phyloP scores from a whole-genome alignment of 2,329 filamentous ascomycete species.

The Diaporthe sp. region DNA sequence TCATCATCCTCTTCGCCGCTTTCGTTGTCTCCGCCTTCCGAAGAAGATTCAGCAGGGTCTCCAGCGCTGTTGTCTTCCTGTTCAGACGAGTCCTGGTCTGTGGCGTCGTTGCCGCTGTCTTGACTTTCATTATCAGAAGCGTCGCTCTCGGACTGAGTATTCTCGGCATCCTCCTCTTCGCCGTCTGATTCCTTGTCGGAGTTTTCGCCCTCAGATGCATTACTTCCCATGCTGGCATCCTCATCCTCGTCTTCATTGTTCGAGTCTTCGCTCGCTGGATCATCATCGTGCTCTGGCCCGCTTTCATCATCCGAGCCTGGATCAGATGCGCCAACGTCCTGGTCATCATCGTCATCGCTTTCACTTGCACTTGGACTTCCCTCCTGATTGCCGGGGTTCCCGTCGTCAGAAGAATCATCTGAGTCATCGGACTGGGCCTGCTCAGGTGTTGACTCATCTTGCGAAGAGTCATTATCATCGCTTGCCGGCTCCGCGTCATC shows the following conservation, averaged over 20 bases:
- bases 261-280: background rate
- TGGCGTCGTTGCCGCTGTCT: background rate
- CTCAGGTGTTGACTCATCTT: too few relatives aligned
- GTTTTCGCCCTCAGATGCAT: background rate
- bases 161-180: background rate
- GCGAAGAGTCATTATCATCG: background rate
- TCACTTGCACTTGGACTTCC: background rate
- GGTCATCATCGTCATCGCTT: background rate
- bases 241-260: background rate
- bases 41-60: background rate
- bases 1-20: background rate
- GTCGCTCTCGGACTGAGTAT: background rate
- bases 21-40: background rate
- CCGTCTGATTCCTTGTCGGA: background rate
- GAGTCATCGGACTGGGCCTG: too few relatives aligned
- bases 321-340: background rate
- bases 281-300: background rate
- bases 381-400: background rate
- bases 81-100: background rate
- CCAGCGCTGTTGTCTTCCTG: background rate
- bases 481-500: background rate
- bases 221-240: background rate
- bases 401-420: background rate
- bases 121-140: background rate
- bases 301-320: background rate